Conservation (phyloP, 345 rosid species). For the Eucalyptus leucophloia region DNA sequence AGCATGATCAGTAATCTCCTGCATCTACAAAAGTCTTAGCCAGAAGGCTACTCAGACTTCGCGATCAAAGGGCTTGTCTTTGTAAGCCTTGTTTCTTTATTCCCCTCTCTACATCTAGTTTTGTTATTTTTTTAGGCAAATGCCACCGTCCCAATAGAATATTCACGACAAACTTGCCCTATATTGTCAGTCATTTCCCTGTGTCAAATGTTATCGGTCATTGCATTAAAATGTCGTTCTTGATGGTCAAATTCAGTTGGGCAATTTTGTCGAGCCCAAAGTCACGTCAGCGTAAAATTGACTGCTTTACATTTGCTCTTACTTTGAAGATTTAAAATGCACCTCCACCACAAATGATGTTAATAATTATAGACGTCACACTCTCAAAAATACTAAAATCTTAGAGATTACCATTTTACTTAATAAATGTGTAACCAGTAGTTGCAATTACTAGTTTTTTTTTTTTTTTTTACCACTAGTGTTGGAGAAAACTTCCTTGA, state of each 20-base stretch:
- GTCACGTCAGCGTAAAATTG: background rate
- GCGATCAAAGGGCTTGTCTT: conserved; percentile 38
- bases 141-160: background rate
- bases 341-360: background rate
- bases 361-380: background rate
- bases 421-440: background rate
- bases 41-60: background rate
- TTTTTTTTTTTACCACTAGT: background rate
- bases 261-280: background rate
- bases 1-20: conserved; percentile 55
- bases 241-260: too few relatives aligned
- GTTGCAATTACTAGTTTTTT: background rate
- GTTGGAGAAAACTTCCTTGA: too few relatives aligned
- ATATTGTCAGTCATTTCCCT: background rate
- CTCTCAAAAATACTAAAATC: background rate
- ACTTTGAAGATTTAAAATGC: background rate
- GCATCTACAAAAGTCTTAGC: conserved; percentile 28
- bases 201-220: background rate
- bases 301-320: background rate
- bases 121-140: too few relatives aligned
- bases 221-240: background rate
- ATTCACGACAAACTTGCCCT: background rate
- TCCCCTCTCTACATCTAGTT: background rate
- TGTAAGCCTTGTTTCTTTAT: background rate
- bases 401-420: background rate